Percentiles rank a stretch among this genome's conserved stretches.
These are phyloP conservation scores for Nelumbo lutea DNA, from an alignment of 164 flowering plant genomes.

Conservation along the genomic window DNA sequence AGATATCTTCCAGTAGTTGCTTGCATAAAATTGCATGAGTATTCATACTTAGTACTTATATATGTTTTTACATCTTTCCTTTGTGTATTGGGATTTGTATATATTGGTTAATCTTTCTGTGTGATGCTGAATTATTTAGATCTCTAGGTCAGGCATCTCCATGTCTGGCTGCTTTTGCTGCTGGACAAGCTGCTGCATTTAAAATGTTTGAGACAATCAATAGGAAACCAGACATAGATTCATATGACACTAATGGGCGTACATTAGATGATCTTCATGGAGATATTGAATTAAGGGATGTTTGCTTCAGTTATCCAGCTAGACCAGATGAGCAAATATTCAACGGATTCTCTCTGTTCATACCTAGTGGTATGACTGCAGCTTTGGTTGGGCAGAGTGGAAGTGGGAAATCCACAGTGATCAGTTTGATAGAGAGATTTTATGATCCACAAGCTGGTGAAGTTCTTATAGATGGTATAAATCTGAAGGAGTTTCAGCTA, in stretches of 20 bases:
- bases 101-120: not conserved
- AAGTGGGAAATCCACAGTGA: constrained; percentile 56
- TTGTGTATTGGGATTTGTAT: too few relatives aligned
- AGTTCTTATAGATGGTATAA: constrained; percentile 42
- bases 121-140: constrained; percentile 18
- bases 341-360: constrained; percentile 33
- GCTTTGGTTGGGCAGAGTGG: constrained; percentile 64
- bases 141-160: constrained; percentile 55
- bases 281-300: constrained; percentile 37
- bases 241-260: constrained; percentile 34
- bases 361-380: constrained; percentile 46
- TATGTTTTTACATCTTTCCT: too few relatives aligned
- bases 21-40: too few relatives aligned
- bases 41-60: too few relatives aligned
- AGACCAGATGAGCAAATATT: constrained; percentile 45
- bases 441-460: constrained; percentile 40
- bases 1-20: too few relatives aligned
- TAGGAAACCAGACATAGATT: constrained; percentile 44
- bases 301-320: constrained; percentile 46
- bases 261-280: constrained; percentile 35
- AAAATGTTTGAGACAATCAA: constrained; percentile 49
- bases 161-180: constrained; percentile 42
- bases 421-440: constrained; percentile 52
- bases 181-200: constrained; percentile 57
- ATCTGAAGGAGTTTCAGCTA: constrained; percentile 41